phyloP scores from a whole-genome alignment of 257 asterid genomes.

The Cruciata laevipes region DNA sequence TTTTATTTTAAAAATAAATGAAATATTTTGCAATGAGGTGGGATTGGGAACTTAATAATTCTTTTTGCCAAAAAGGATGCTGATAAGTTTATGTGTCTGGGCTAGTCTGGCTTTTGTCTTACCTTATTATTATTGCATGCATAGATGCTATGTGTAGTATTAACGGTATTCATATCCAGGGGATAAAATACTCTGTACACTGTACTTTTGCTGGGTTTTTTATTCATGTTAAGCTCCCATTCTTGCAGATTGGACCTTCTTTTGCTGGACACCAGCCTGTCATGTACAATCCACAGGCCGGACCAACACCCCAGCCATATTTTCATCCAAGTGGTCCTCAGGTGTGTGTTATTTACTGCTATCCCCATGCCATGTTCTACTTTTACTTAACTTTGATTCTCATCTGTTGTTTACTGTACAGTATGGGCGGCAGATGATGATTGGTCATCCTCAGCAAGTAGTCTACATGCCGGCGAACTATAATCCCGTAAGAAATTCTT shows the following conservation, averaged over 20 bases:
- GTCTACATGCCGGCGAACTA: conserved; percentile 68
- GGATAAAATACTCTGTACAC: neutral
- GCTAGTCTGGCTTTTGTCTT: no score
- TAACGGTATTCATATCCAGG: neutral
- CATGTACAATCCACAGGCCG: conserved; percentile 69
- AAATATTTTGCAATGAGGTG: no score
- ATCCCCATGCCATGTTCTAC: conserved; percentile 1
- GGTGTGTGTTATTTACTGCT: conserved; percentile 39
- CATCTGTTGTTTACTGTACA: conserved; percentile 18
- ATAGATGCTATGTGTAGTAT: conserved; percentile 2
- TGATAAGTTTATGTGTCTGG: neutral
- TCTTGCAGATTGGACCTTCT: conserved; percentile 64
- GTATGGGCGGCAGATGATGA: conserved; percentile 89
- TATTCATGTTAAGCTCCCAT: neutral
- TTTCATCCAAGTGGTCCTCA: conserved; percentile 90
- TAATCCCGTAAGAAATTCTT: conserved; percentile 57
- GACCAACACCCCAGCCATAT: conserved; percentile 60
- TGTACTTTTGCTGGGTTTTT: neutral
- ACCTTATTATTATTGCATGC: neutral
- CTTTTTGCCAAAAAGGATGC: neutral
- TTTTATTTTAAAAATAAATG: no score
- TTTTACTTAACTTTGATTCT: neutral
- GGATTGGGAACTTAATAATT: no score
- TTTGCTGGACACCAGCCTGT: conserved; percentile 65
- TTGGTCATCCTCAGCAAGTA: conserved; percentile 84